Evolutionary conservation across 768 basidiomycete species (phyloP), one percentile per base, ranked within the genome.

Genomic region (Lactarius hatsudake): DNA sequence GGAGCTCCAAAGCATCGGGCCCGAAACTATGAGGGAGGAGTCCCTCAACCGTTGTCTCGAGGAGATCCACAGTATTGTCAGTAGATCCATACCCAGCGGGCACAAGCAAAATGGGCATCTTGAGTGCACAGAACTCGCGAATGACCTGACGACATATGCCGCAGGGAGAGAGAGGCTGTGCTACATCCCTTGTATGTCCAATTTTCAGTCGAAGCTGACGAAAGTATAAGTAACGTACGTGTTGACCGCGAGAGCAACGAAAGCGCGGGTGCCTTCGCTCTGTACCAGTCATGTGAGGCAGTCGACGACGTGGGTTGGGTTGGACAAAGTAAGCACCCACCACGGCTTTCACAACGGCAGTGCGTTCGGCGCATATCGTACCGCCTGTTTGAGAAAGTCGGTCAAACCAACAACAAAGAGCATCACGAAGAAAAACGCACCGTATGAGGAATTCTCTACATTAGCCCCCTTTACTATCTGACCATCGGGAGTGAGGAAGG

Each of bases 81-180:
- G 28, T 53, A n/a, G 40, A 34, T 30, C 43, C 81, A 72, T 87
- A 87, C 72, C 87, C 82, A 2, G 83, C 84, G 2, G 90, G 89
- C 3, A 91, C 84, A 4, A 95, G 86, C 30, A 87, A 76, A 63
- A 90, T 79, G 0, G 92, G 91, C 81, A 89, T 90, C 30, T 87
- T 80, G 43, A 85, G 82, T 7, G 83, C 76, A 72, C 91, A 94
- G 72, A 96, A 96, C 73, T 96, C 94, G 65, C 91, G 86, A 59
- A 94, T 83, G 59, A 97, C 84, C 75, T 98, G 96, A 9, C 96
- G 89, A 72, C 96, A 99, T 57, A 96, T 87, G 2, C 96, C 96
- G 75, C 97, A 98, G 0, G 96, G 96, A 1, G 94, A 90, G 57
- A 91, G 79, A 0, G 87, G 74, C 0, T 81, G 74, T 0, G 82